Percentiles rank a stretch among this genome's conserved stretches.
phyloP scores from a whole-genome alignment of 2,329 filamentous ascomycete species.

The Zymoseptoria passerinii region DNA sequence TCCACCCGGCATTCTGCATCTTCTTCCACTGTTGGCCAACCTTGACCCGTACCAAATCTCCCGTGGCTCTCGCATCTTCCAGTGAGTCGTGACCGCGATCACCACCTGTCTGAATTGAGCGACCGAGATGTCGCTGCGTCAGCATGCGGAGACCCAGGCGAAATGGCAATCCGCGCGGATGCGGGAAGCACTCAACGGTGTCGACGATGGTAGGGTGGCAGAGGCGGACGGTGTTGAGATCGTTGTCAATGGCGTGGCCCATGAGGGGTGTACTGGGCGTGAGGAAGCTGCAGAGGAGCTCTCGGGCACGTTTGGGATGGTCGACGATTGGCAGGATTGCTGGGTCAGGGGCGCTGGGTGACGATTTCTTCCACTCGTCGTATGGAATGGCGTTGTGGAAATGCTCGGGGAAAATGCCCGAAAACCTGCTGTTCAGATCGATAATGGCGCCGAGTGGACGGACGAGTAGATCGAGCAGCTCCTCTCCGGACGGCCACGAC shows the following conservation, averaged over 20 bases:
- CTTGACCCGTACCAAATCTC: constrained; percentile 70
- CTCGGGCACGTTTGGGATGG: constrained; percentile 65
- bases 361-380: constrained; percentile 19
- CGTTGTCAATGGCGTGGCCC: constrained; percentile 91
- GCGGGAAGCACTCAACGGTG: constrained; percentile 76
- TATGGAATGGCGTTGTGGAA: constrained; percentile 60
- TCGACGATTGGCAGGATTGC: constrained; percentile 59
- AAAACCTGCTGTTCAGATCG: constrained; percentile 87
- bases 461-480: constrained; percentile 76
- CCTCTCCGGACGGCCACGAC: constrained; percentile 70
- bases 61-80: constrained; percentile 83
- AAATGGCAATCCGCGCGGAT: constrained; percentile 65
- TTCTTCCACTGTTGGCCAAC: constrained; percentile 61
- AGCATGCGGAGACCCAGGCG: constrained; percentile 71
- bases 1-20: constrained; percentile 62
- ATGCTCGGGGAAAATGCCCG: constrained; percentile 73
- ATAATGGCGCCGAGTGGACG: constrained; percentile 74
- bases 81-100: constrained; percentile 73
- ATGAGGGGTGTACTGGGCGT: constrained; percentile 73
- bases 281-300: constrained; percentile 67
- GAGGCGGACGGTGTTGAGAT: constrained; percentile 76
- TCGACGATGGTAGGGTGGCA: constrained; percentile 81
- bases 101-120: constrained; percentile 68
- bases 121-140: constrained; percentile 58
- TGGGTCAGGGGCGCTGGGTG: constrained; percentile 7